Evolutionary conservation across 108 stramenopile species (phyloP).

Genomic region (Cyclostephanos tholiformis): DNA sequence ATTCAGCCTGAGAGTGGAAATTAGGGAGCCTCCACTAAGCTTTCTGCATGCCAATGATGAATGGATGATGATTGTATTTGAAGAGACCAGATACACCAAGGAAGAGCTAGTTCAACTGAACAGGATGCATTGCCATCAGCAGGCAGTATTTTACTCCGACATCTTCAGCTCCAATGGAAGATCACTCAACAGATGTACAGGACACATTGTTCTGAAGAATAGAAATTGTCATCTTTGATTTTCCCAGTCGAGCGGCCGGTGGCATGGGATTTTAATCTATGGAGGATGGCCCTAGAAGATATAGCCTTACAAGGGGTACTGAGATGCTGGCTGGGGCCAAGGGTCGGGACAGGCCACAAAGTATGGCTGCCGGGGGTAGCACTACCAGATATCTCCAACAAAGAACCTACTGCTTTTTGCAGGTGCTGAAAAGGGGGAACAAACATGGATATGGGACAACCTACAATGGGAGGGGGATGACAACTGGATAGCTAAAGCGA

Average conservation of each 20-base stretch:
- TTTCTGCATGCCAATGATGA: neutral
- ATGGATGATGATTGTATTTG: neutral
- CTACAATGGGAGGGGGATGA: neutral
- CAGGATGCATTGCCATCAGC: neutral
- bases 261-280: neutral
- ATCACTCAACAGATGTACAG: neutral
- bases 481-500: slow-evolving; percentile 9
- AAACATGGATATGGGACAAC: slow-evolving; percentile 1
- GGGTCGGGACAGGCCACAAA: neutral
- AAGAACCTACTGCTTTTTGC: neutral
- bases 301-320: neutral
- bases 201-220: neutral
- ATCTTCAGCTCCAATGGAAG: neutral
- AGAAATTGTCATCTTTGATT: neutral
- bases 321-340: neutral
- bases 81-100: too few relatives aligned
- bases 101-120: neutral
- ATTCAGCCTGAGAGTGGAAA: neutral
- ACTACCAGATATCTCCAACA: too few relatives aligned
- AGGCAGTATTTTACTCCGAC: neutral
- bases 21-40: neutral
- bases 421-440: neutral
- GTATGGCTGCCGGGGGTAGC: neutral
- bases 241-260: neutral
- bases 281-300: neutral